Evolutionary conservation across 305 asterid species (phyloP).

Genomic region (Caryopteris hybrid): DNA sequence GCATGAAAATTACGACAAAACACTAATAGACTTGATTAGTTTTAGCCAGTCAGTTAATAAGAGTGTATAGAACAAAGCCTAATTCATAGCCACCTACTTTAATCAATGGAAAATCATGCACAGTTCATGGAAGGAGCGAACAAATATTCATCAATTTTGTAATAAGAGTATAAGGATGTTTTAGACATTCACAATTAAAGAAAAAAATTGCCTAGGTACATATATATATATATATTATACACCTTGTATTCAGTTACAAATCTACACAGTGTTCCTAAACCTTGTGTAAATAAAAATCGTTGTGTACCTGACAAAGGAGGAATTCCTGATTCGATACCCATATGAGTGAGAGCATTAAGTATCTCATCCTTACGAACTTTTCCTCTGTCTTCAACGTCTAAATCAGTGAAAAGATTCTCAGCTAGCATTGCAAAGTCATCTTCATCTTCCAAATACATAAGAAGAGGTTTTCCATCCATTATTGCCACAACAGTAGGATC

Average conservation of each 20-base stretch:
- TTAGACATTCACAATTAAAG: background rate
- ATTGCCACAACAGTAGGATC: slow-evolving; percentile 46
- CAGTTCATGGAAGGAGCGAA: background rate
- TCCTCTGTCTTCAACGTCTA: slow-evolving; percentile 53
- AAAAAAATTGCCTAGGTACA: background rate
- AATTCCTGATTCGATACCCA: slow-evolving; percentile 59
- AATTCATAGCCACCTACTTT: background rate
- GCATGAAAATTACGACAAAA: too few species aligned
- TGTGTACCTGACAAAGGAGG: slow-evolving; percentile 52
- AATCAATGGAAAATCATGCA: background rate
- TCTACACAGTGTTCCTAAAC: background rate
- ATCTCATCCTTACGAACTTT: slow-evolving; percentile 51
- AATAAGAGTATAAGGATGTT: background rate
- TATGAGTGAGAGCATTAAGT: slow-evolving; percentile 37
- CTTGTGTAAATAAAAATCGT: background rate
- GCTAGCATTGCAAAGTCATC: slow-evolving; percentile 70
- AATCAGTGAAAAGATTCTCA: slow-evolving; percentile 57
- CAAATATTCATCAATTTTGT: background rate
- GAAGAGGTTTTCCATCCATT: slow-evolving; percentile 44
- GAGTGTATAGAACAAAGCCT: too few species aligned
- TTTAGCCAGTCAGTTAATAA: too few species aligned
- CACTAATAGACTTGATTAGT: too few species aligned
- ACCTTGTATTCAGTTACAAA: background rate
- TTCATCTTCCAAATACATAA: slow-evolving; percentile 51
- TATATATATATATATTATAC: background rate